A percentile compares a stretch with the other conserved stretches of the same genome.
Conservation (phyloP, 1,139 yeast genomes). For the Pneumocystis jirovecii region DNA sequence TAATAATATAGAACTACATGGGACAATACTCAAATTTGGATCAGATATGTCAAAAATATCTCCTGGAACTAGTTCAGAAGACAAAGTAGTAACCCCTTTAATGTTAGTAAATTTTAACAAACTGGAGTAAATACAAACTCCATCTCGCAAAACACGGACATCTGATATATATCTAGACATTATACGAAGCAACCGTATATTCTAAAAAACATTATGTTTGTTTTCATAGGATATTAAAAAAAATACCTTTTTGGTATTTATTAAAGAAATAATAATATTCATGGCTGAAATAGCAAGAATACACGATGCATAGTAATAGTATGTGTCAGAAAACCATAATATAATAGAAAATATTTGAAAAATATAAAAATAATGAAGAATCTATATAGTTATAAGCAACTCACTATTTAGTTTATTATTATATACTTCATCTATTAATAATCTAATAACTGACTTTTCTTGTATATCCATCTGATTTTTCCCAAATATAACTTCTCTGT, state of each 20-base stretch:
- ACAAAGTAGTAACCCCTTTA: conserved; percentile 23
- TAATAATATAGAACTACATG: conserved; percentile 76
- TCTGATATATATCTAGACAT: conserved; percentile 63
- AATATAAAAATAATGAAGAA: conserved; percentile 78
- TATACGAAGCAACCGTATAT: conserved; percentile 56
- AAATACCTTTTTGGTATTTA: conserved; percentile 47
- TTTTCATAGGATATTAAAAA: background rate
- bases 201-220: conserved; percentile 23
- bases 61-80: conserved; percentile 86
- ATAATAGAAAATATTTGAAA: conserved; percentile 85
- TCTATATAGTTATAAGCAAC: background rate
- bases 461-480: conserved; percentile 58
- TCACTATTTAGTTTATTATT: background rate
- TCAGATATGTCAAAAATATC: conserved; percentile 85
- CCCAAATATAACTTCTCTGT: conserved; percentile 62
- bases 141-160: conserved; percentile 81
- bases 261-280: conserved; percentile 61
- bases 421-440: conserved; percentile 63
- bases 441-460: conserved; percentile 49
- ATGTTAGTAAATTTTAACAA: background rate
- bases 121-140: conserved; percentile 57
- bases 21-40: conserved; percentile 55
- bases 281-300: conserved; percentile 72
- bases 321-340: conserved; percentile 83
- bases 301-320: conserved; percentile 85